These are phyloP conservation scores for Amanita subjunquillea DNA, from an alignment of 768 basidiomycete genomes.

Conservation along the genomic window DNA sequence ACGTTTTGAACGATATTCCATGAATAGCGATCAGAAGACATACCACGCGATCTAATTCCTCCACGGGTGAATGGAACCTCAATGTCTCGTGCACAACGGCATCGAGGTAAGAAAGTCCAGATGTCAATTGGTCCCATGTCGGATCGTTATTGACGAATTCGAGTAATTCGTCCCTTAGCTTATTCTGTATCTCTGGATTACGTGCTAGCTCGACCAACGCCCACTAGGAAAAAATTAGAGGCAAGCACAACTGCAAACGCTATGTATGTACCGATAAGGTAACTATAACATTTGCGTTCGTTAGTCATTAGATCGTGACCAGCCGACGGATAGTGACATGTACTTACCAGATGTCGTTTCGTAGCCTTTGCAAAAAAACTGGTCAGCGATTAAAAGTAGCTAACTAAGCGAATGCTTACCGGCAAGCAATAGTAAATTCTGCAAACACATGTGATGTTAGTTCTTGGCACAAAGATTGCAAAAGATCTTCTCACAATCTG, in stretches of 20 bases:
- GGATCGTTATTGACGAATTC: constrained; percentile 16
- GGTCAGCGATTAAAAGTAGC: neutral
- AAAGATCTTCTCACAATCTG: constrained; percentile 5
- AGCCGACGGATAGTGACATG: neutral
- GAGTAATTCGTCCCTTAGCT: constrained; percentile 11
- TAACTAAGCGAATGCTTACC: constrained; percentile 12
- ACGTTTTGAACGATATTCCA: neutral
- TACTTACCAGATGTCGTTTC: constrained; percentile 42
- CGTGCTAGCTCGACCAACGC: constrained; percentile 14
- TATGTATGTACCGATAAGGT: neutral
- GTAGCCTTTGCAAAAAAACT: constrained; percentile 24
- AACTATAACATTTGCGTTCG: neutral
- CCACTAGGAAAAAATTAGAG: constrained; percentile 10
- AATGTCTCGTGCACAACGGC: constrained; percentile 29
- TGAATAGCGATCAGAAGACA: neutral
- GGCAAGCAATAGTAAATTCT: constrained; percentile 28
- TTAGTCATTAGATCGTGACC: neutral
- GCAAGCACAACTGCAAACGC: too few species aligned
- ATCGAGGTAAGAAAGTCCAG: constrained; percentile 33
- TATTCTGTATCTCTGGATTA: constrained; percentile 9
- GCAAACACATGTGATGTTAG: neutral
- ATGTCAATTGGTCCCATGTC: constrained; percentile 30
- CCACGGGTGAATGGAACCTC: constrained; percentile 25
- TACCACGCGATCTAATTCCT: constrained; percentile 22
- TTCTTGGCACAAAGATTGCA: neutral